Percentiles rank a stretch among this genome's conserved stretches.
Evolutionary conservation across 2,329 filamentous ascomycete genomes (phyloP).

Genomic region (Aspergillus viridinutans): DNA sequence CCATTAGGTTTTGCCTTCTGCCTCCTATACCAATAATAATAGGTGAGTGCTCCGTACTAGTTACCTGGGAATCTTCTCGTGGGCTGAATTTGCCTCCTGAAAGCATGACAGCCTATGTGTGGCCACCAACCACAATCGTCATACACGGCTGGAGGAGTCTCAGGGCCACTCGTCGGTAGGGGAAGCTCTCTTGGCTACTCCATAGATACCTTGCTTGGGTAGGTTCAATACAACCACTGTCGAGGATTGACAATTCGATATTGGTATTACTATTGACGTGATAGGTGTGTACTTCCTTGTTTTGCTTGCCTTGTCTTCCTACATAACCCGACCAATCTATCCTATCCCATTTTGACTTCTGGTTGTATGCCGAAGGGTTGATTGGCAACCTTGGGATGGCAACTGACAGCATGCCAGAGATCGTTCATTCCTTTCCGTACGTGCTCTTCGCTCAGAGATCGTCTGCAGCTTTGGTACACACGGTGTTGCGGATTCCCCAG

Average conservation of each 20-base stretch:
- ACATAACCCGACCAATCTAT: background rate
- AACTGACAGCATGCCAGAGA: background rate
- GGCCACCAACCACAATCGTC: constrained; percentile 14
- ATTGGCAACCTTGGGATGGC: background rate
- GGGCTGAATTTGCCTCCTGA: constrained; percentile 16
- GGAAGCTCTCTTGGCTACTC: background rate
- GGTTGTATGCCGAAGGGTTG: background rate
- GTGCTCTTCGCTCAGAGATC: background rate
- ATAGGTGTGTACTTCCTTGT: constrained; percentile 1
- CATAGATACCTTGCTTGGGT: background rate
- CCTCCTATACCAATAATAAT: background rate
- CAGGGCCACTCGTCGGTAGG: background rate
- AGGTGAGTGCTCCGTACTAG: background rate
- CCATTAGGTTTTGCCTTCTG: background rate
- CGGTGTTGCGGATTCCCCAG: background rate
- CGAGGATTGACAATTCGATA: background rate
- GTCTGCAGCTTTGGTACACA: background rate
- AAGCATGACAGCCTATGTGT: constrained; percentile 1
- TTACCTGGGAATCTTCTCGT: background rate
- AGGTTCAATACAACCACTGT: background rate
- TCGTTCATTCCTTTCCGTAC: background rate
- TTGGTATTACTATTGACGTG: constrained; percentile 1
- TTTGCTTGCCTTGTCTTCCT: constrained; percentile 1
- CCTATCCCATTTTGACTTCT: background rate
- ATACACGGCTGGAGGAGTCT: constrained; percentile 4